Evolutionary conservation across 176 grass and related monocot species (phyloP), one percentile per base, ranked within the genome.

Genomic region (Oryza glaberrima): DNA sequence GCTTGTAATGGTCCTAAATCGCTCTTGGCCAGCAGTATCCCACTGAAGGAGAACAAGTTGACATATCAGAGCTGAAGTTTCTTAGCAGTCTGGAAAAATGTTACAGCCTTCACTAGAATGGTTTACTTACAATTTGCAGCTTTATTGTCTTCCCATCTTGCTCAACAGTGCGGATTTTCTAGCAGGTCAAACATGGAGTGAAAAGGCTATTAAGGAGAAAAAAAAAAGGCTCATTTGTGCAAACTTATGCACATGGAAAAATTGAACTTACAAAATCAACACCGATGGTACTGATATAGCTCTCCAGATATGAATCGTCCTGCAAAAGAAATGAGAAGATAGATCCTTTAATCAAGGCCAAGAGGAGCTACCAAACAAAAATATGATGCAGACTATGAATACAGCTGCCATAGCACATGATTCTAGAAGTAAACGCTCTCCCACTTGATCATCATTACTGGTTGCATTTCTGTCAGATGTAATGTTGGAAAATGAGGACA

Each of bases 141-240:
- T 94, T 94, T 85, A 94, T 94, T 6, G 93, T 94, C 85, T 94
- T 94, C 79, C 82, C 93, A 90, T 94, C 93, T 87, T 92, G 93
- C 79, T 94, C 90, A 15, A 94, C 85, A 0, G 93, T 94, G 17
- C 90, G 93, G 43, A 94, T 94, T 94, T 94, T 94, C 93, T 94
- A 70, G 52, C 20, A 79, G 86, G 13, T 73, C 8, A 81, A 67
- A 86, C 52, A 34, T 11, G 41, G 43, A 44, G 25, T 67, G 17
- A 76, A 77, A 72, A 49, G 17, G 25, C 10, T 63, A 75, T 34
- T 72, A 25, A 83, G 0, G 19, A 25, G 70, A 73, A 84, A 65
- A 83, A 65, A 26, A 26, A 60, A 69, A 35, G 5, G 15, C 3
- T 22, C 49, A 8, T 69, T 40, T 10, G 2, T 30, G 78, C 30